Evolutionary conservation across 1,284 basidiomycete species (phyloP).

Genomic region (Nidula niveotomentosa): DNA sequence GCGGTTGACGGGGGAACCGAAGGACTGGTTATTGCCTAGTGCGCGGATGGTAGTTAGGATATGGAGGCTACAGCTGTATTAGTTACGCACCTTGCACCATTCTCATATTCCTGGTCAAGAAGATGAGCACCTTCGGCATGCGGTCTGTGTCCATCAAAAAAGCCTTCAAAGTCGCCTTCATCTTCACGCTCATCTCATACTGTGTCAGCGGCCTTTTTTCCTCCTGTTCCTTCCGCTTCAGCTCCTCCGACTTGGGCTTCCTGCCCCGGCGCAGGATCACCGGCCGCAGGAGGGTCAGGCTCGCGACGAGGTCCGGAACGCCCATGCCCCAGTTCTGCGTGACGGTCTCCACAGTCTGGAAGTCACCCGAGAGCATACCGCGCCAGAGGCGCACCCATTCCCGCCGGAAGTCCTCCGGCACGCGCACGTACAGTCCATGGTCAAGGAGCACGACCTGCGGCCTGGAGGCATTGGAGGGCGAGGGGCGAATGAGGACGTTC

Average conservation of each 20-base stretch:
- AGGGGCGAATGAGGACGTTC: conserved; percentile 81
- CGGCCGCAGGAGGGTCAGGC: conserved; percentile 67
- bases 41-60: neutral
- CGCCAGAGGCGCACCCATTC: conserved; percentile 84
- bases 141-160: conserved; percentile 68
- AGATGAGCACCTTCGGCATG: conserved; percentile 78
- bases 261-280: conserved; percentile 38
- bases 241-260: conserved; percentile 17
- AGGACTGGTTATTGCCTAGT: conserved; percentile 70
- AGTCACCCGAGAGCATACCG: conserved; percentile 73
- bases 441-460: conserved; percentile 88
- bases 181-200: conserved; percentile 62
- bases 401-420: conserved; percentile 61
- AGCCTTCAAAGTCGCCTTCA: conserved; percentile 63
- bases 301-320: conserved; percentile 75
- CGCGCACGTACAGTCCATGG: conserved; percentile 82
- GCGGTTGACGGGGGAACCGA: conserved; percentile 84
- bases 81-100: conserved; percentile 60
- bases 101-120: conserved; percentile 83
- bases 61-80: neutral
- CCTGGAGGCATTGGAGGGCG: conserved; percentile 54
- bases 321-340: conserved; percentile 80
- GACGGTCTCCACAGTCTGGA: conserved; percentile 59
- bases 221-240: conserved; percentile 18
- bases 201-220: conserved; percentile 35